phyloP scores from a whole-genome alignment of 1,284 basidiomycete species.

The Peniophora sp. region DNA sequence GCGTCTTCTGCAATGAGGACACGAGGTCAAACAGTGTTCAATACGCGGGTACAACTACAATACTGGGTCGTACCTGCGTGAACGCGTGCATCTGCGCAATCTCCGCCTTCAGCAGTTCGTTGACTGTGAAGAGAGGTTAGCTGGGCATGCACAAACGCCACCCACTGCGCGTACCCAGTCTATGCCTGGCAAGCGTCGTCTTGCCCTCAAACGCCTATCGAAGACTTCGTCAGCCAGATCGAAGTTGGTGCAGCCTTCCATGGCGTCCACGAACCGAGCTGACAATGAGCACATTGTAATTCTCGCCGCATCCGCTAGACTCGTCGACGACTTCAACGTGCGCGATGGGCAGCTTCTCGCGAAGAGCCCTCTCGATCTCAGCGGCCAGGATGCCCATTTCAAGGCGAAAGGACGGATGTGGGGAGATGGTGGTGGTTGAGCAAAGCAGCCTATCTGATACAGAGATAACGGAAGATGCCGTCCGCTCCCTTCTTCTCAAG shows the following conservation, averaged over 20 bases:
- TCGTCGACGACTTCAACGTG: slow-evolving; percentile 68
- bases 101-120: slow-evolving; percentile 62
- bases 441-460: no score
- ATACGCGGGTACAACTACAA: no score
- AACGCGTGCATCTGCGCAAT: slow-evolving; percentile 79
- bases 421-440: no score
- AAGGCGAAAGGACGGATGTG: not conserved
- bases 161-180: slow-evolving; percentile 36
- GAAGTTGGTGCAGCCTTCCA: not conserved
- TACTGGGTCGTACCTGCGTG: slow-evolving; percentile 61
- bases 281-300: slow-evolving; percentile 65
- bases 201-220: slow-evolving; percentile 68
- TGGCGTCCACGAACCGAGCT: slow-evolving; percentile 50
- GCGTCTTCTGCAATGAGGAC: slow-evolving; percentile 49
- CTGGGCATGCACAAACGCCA: not conserved
- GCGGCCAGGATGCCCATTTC: slow-evolving; percentile 53
- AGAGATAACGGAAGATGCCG: no score
- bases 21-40: not conserved
- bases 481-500: no score
- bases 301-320: slow-evolving; percentile 74
- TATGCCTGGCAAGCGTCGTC: slow-evolving; percentile 63
- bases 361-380: slow-evolving; percentile 54
- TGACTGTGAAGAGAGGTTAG: slow-evolving; percentile 41
- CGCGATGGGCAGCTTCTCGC: slow-evolving; percentile 46
- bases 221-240: not conserved